Conservation (phyloP, 1,139 yeast genomes). For the Pichia sp. region DNA sequence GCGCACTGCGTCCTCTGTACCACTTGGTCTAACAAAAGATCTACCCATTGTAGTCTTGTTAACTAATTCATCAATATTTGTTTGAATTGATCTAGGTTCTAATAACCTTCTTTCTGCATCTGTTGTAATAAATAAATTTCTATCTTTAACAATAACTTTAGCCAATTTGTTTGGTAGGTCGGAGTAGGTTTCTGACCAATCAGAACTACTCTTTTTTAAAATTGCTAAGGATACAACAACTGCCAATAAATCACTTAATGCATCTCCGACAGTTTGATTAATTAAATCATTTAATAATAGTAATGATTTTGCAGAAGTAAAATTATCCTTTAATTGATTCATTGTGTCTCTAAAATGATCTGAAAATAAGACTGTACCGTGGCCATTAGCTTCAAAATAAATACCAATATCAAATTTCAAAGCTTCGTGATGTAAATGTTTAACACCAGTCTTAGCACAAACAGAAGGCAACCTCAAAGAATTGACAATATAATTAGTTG, state of each 20-base stretch:
- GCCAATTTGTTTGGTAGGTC: slow-evolving; percentile 84
- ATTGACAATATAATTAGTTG: slow-evolving; percentile 65
- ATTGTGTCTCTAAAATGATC: slow-evolving; percentile 41
- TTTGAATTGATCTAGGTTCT: slow-evolving; percentile 71
- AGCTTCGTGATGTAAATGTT: slow-evolving; percentile 86
- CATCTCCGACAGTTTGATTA: slow-evolving; percentile 97
- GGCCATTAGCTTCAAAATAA: slow-evolving; percentile 99
- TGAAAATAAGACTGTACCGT: slow-evolving; percentile 88
- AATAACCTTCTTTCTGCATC: slow-evolving; percentile 83
- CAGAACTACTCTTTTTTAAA: slow-evolving; percentile 39
- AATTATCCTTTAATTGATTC: slow-evolving; percentile 24
- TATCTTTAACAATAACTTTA: slow-evolving; percentile 78
- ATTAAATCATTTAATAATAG: slow-evolving; percentile 44
- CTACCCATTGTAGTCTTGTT: slow-evolving; percentile 50
- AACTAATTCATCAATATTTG: slow-evolving; percentile 61
- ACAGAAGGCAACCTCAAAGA: slow-evolving; percentile 69
- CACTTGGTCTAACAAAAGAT: slow-evolving; percentile 94
- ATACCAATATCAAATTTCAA: slow-evolving; percentile 82
- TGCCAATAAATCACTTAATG: slow-evolving; percentile 79
- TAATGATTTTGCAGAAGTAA: slow-evolving; percentile 30
- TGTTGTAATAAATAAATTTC: slow-evolving; percentile 73
- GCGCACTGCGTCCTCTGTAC: slow-evolving; percentile 96
- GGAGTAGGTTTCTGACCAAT: slow-evolving; percentile 72
- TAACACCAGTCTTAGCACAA: slow-evolving; percentile 94
- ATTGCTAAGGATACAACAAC: slow-evolving; percentile 60